Evolutionary conservation across 768 basidiomycete genomes (phyloP).

Genomic region (Suillus tomentosus): DNA sequence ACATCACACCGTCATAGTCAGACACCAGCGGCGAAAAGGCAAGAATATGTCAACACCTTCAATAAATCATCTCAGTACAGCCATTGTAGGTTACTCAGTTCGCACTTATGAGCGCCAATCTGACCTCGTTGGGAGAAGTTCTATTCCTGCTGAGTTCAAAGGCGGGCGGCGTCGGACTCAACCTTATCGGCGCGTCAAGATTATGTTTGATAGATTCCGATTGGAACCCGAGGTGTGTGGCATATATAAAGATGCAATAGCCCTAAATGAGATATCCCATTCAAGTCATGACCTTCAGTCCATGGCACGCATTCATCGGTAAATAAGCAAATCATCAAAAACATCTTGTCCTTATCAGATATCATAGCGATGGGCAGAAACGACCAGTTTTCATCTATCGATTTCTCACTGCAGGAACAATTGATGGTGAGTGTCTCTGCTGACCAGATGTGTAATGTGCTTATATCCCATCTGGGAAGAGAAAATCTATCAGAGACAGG

Average conservation of each 20-base stretch:
- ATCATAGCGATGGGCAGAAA: conserved; percentile 87
- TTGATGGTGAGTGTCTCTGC: conserved; percentile 63
- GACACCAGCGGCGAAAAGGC: conserved; percentile 74
- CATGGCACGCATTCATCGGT: conserved; percentile 97
- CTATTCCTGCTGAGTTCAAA: conserved; percentile 93
- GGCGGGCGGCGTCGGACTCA: conserved; percentile 93
- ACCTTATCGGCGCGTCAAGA: conserved; percentile 88
- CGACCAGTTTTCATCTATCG: conserved; percentile 88
- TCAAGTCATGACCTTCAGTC: conserved; percentile 88
- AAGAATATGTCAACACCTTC: conserved; percentile 87
- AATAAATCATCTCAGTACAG: conserved; percentile 74
- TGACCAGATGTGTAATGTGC: neutral
- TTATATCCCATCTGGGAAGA: conserved; percentile 43
- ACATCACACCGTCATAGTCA: conserved; percentile 44
- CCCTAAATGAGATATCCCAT: neutral
- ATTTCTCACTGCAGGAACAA: conserved; percentile 83
- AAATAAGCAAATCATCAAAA: conserved; percentile 19
- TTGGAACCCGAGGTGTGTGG: conserved; percentile 84
- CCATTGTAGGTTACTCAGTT: conserved; percentile 54
- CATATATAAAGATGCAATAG: neutral
- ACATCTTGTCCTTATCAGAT: conserved; percentile 15
- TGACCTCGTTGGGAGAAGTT: conserved; percentile 47
- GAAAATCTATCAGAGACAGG: conserved; percentile 92
- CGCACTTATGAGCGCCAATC: neutral
- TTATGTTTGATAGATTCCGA: conserved; percentile 87